Conservation (phyloP, 148 eudicot species). For the Silene latifolia region DNA sequence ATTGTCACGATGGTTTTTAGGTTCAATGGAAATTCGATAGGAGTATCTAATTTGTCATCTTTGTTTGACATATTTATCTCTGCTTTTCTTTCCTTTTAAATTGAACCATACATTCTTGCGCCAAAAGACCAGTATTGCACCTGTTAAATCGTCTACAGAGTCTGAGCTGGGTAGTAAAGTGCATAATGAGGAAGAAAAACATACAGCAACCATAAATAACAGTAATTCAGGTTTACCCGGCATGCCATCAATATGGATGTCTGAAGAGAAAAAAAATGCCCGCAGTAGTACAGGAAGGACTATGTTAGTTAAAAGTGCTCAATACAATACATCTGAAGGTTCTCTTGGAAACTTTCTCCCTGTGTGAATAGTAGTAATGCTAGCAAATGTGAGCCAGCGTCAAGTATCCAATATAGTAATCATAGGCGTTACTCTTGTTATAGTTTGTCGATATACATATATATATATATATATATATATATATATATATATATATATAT, state of each 20-base stretch:
- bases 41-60: not conserved
- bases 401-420: too few species aligned
- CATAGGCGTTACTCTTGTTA: too few species aligned
- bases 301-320: not conserved
- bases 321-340: not conserved
- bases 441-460: too few species aligned
- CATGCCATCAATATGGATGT: not conserved
- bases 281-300: not conserved
- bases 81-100: not conserved
- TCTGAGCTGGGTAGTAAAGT: not conserved
- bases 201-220: not conserved
- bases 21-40: not conserved
- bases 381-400: not conserved
- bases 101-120: constrained; percentile 68
- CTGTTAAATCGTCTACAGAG: constrained; percentile 31
- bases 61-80: not conserved
- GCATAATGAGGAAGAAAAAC: not conserved
- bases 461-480: too few species aligned
- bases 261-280: not conserved
- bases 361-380: not conserved
- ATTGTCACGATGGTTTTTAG: not conserved
- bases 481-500: too few species aligned
- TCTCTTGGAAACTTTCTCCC: not conserved
- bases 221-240: not conserved
- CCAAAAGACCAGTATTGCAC: constrained; percentile 66